Conservation (phyloP, 2,329 filamentous ascomycete species). For the Fusarium miscanthi region DNA sequence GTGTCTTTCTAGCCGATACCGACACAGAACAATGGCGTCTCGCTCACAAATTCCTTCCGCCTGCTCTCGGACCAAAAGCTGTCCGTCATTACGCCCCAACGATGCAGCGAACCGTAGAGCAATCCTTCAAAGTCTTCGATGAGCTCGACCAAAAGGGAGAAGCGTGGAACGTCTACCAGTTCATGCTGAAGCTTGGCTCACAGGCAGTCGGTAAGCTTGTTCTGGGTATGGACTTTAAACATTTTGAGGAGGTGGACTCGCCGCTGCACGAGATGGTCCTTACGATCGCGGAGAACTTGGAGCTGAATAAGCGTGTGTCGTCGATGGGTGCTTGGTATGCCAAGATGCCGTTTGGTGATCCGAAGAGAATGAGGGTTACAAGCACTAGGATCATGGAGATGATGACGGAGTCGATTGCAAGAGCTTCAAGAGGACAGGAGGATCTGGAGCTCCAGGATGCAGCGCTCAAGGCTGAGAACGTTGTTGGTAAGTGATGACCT, state of each 20-base stretch:
- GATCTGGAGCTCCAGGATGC: slow-evolving; percentile 60
- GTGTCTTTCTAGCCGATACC: slow-evolving; percentile 62
- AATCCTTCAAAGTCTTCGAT: slow-evolving; percentile 62
- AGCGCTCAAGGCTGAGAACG: slow-evolving; percentile 60
- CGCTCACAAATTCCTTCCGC: slow-evolving; percentile 71
- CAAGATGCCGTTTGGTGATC: slow-evolving; percentile 67
- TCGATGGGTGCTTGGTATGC: slow-evolving; percentile 66
- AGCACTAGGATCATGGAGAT: slow-evolving; percentile 50
- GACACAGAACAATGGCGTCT: slow-evolving; percentile 60
- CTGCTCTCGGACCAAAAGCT: slow-evolving; percentile 67
- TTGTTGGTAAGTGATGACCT: slow-evolving; percentile 20
- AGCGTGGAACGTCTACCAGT: slow-evolving; percentile 61
- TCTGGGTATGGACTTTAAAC: slow-evolving; percentile 58
- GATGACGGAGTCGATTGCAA: slow-evolving; percentile 51
- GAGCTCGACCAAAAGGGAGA: slow-evolving; percentile 60
- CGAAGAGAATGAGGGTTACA: slow-evolving; percentile 55
- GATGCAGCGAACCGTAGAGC: slow-evolving; percentile 66
- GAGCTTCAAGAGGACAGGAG: slow-evolving; percentile 51
- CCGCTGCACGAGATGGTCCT: slow-evolving; percentile 63
- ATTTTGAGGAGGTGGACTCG: slow-evolving; percentile 57
- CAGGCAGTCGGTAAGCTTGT: slow-evolving; percentile 59
- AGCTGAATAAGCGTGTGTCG: slow-evolving; percentile 68
- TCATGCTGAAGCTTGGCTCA: slow-evolving; percentile 61
- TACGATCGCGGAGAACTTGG: slow-evolving; percentile 60
- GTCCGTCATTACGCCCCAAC: slow-evolving; percentile 69